A percentile compares a stretch with the other conserved stretches of the same genome.
Conservation (phyloP, 768 basidiomycete genomes). For the Chalciporus piperatus region DNA sequence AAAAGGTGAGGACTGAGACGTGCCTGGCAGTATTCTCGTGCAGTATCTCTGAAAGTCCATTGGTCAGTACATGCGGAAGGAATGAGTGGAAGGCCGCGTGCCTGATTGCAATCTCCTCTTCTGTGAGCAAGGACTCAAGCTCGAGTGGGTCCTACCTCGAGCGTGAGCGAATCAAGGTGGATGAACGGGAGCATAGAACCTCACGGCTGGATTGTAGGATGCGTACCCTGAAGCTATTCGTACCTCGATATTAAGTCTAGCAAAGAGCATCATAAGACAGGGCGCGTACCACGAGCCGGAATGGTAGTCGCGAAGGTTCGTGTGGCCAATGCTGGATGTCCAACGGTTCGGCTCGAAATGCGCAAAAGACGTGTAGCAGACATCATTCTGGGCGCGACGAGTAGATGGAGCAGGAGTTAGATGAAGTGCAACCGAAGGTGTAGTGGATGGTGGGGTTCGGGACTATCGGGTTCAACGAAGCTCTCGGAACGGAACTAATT, state of each 20-base stretch:
- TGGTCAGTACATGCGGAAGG: neutral
- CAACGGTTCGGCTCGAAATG: slow-evolving; percentile 10
- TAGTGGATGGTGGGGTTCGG: no score
- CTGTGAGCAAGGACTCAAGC: slow-evolving; percentile 75
- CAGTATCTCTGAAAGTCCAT: slow-evolving; percentile 60
- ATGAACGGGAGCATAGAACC: slow-evolving; percentile 2
- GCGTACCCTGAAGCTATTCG: slow-evolving; percentile 17
- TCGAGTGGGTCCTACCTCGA: slow-evolving; percentile 75
- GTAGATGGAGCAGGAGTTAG: no score
- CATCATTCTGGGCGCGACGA: neutral
- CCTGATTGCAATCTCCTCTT: slow-evolving; percentile 90
- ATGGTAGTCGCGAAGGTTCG: slow-evolving; percentile 22
- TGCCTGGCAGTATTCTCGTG: slow-evolving; percentile 77
- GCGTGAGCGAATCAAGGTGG: slow-evolving; percentile 4
- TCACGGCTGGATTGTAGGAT: slow-evolving; percentile 21
- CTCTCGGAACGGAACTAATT: neutral
- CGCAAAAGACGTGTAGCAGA: slow-evolving; percentile 3
- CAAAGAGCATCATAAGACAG: neutral
- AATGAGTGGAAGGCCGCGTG: slow-evolving; percentile 30
- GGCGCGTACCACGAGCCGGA: slow-evolving; percentile 17
- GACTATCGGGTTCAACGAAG: no score
- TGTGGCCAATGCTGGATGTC: slow-evolving; percentile 6
- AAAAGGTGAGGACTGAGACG: slow-evolving; percentile 18
- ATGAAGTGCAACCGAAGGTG: no score
- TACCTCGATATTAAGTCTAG: neutral